Base-by-base conservation (phyloP, 2,329 filamentous ascomycete species). In the Ilyonectria sp. region DNA sequence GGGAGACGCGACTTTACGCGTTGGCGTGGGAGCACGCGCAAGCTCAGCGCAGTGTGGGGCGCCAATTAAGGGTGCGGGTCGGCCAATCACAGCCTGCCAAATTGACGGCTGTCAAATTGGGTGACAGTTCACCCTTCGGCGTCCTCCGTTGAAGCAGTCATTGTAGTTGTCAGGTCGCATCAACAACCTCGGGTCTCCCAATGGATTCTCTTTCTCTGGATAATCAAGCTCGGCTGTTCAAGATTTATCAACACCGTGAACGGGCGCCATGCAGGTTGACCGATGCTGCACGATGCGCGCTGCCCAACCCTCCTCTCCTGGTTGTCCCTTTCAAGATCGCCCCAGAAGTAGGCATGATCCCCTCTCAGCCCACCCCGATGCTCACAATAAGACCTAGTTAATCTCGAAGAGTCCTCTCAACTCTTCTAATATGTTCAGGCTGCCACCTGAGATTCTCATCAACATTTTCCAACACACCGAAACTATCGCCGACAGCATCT, bases 1-100 rank as follows among this genome's bases (percentile, higher is more conserved):
- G 76, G 74, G 65, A 79, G 77, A 80, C 79, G 79, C 79, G 79
- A 75, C 74, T 64, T 46, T 69, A 76, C 79, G 78, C 79, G 79
- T 76, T 67, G 35, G 58, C 26, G 46, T 56, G 67, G 56, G 70
- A 56, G 71, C 71, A 49, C 4, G 31, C 43, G 53, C 65, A 26
- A 29, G 29, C 23, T 13, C 29, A 52, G 8, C 3, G 52, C 63
- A 69, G 57, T 47, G 75, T 72, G 69, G 72, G 60, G 47, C 54
- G 59, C 64, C 71, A 71, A 77, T 77, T 74, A 74, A 77, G 59
- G 17, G 15, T 50, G 29, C 10, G 13, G 9, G 15, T 1, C 7
- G n/a, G 4, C 73, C 60, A 75, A 75, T 75, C 69, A 70, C 31
- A 21, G 29, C n/a, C 31, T 11, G 29, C 49, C 26, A 33, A 52